A percentile compares a stretch with the other conserved stretches of the same genome.
phyloP scores from a whole-genome alignment of 345 rosid genomes.

The Citrus sp. region DNA sequence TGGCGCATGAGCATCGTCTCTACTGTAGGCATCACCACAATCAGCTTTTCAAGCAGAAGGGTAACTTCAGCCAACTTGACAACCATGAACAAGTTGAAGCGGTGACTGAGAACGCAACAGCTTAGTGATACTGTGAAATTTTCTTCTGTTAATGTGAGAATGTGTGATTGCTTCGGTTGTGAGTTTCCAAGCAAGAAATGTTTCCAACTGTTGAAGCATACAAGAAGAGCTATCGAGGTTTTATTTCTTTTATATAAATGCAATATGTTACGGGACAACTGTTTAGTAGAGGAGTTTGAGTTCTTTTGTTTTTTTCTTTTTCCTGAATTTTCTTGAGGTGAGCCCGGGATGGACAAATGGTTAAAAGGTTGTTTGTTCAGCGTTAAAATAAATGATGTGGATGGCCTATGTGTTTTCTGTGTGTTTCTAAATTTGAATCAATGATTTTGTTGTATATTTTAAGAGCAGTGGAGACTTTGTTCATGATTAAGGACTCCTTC shows the following conservation, averaged over 20 bases:
- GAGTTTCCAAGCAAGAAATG: conserved; percentile 3
- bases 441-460: conserved; percentile 9
- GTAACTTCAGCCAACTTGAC: conserved; percentile 64
- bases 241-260: neutral
- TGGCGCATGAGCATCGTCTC: conserved; percentile 61
- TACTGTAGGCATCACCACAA: conserved; percentile 73
- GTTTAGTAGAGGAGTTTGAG: conserved; percentile 10
- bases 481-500: neutral
- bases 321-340: conserved; percentile 16
- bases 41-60: conserved; percentile 69
- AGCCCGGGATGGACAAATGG: conserved; percentile 6
- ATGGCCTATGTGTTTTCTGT: neutral
- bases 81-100: conserved; percentile 33
- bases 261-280: conserved; percentile 10
- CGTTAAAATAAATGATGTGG: conserved; percentile 18
- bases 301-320: neutral
- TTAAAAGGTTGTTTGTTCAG: conserved; percentile 12
- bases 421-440: conserved; percentile 15
- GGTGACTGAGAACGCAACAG: conserved; percentile 23
- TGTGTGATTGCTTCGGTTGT: neutral
- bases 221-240: conserved; percentile 1
- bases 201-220: conserved; percentile 17
- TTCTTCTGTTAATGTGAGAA: neutral
- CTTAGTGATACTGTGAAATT: conserved; percentile 19
- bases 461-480: neutral